Base-by-base conservation (phyloP, 805 yeast genomes). In the Starmerella stellata region DNA sequence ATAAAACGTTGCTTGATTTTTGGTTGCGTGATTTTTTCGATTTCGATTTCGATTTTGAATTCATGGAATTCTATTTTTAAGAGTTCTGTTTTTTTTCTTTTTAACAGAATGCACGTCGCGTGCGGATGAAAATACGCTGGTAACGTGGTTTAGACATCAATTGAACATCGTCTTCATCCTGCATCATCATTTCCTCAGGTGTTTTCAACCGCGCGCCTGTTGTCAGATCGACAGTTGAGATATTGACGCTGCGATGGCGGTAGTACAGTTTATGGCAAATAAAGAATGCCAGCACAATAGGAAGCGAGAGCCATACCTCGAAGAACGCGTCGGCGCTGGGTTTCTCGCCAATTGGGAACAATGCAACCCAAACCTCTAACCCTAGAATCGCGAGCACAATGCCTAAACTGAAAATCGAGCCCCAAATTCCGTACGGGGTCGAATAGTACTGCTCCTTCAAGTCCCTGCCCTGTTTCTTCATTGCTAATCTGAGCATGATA, bases 331-430 rank as follows among this genome's bases (percentile, higher is more conserved):
- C 34, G 38, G 44, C 49, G 17, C 43, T 29, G 21, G 64, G 63
- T 34, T 46, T 46, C 15, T 29, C 36, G n/a, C 62, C 72, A 58
- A 72, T 51, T 39, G 93, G 93, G 66, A 65, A 79, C 33, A 78
- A 60, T 7, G 90, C 83, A 42, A 75, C 66, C 81, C 85, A 80
- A 63, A 81, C 77, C 61, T 79, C 85, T 18, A 83, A 80, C 38
- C 70, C 60, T 44, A 82, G 62, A 44, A 80, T 75, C 38, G 77
- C 55, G 21, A 68, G 27, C 54, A 74, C 74, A 51, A 82, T 59
- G 20, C 56, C 43, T 11, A 71, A 51, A 39, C 87, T 87, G 55
- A 69, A 69, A 46, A 54, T 58, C 1, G 92, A 75, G 34, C 93
- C 93, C 47, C 55, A 57, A 25, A 74, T 58, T 50, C 93, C 93